These are phyloP conservation scores for Ophioceras dolichostomum DNA, from an alignment of 2,329 filamentous ascomycete species.

Conservation along the genomic window DNA sequence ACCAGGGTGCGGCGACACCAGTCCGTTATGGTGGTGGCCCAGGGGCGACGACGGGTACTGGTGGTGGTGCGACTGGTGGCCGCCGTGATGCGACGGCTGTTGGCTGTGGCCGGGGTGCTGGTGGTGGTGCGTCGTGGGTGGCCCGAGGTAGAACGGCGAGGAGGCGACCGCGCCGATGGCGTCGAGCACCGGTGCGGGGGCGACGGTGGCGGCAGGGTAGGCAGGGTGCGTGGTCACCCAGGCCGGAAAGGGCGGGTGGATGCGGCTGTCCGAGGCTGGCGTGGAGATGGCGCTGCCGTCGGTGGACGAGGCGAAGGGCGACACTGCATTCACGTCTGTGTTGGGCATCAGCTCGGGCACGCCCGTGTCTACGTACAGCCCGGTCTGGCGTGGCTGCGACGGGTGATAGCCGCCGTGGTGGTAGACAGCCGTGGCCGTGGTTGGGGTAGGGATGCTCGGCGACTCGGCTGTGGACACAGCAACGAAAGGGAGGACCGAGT, in stretches of 20 bases:
- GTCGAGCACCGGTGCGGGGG: neutral
- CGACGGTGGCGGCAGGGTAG: neutral
- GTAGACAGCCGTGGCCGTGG: neutral
- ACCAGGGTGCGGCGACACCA: neutral
- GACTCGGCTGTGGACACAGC: neutral
- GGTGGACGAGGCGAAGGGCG: slow-evolving; percentile 3
- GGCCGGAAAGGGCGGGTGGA: neutral
- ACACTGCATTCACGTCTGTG: neutral
- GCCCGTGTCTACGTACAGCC: slow-evolving; percentile 1
- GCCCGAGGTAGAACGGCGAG: too few relatives aligned
- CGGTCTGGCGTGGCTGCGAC: neutral
- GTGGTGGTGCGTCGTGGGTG: too few relatives aligned
- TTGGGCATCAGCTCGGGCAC: slow-evolving; percentile 2
- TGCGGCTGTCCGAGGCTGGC: slow-evolving; percentile 1
- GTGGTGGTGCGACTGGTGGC: too few relatives aligned
- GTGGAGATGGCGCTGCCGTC: slow-evolving; percentile 4
- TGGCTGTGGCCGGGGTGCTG: too few relatives aligned
- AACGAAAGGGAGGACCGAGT: too few relatives aligned
- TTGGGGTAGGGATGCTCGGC: neutral
- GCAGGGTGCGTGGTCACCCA: neutral
- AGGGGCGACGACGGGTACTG: too few relatives aligned
- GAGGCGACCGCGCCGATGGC: too few relatives aligned
- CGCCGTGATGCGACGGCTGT: too few relatives aligned
- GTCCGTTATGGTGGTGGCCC: too few relatives aligned
- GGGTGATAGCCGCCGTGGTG: too few relatives aligned